Base-by-base conservation (phyloP, 371 early-diverging fungal genomes). In the Dichotomocladium elegans region DNA sequence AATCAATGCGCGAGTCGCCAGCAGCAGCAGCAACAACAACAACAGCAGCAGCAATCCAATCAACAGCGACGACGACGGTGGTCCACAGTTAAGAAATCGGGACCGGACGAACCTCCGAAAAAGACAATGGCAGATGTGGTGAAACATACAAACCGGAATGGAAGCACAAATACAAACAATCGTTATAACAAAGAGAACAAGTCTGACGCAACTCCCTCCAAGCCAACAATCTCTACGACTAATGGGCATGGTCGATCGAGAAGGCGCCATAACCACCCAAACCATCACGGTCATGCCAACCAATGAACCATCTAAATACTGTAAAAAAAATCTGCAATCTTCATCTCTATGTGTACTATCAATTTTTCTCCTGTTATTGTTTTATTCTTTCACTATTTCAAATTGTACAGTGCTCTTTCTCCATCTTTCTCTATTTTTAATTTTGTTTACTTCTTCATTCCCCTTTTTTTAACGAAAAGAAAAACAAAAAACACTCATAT, bases 71-170 rank as follows among this genome's bases (percentile, higher is more conserved):
- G 63, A 9, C 53, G 63, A 8, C 54, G 63, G n/a, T 62, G 63
- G 63, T 62, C 63, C 4, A 62, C 63, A 0, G 53, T 55, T 24
- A 62, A 62, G 22, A 57, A 57, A 35, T 5, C 9, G 17, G n/a
- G n/a, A 11, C 11, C 37, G n/a, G 4, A n/a, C 1, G 17, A 11
- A 37, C 11, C 55, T 15, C 33, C 33, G 29, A 35, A 46, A 25
- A 45, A 40, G 22, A 54, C 55, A 1, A 54, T 54, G 55, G 55
- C 55, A 6, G 55, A 54, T 14, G 29, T 54, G 11, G 40, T 54
- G 21, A 54, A 54, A n/a, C n/a, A n/a, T n/a, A 37, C 37, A 15
- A 37, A n/a, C 9, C 12, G 37, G 9, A 11, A 37, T 37, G 40
- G 21, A 15, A 21, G n/a, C 21, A 14, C 8, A 33, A 14, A 33